Percentiles rank a stretch among this genome's conserved stretches.
These are phyloP conservation scores for Arachnomyces sp. DNA, from an alignment of 2,329 filamentous ascomycete genomes.

Conservation along the genomic window DNA sequence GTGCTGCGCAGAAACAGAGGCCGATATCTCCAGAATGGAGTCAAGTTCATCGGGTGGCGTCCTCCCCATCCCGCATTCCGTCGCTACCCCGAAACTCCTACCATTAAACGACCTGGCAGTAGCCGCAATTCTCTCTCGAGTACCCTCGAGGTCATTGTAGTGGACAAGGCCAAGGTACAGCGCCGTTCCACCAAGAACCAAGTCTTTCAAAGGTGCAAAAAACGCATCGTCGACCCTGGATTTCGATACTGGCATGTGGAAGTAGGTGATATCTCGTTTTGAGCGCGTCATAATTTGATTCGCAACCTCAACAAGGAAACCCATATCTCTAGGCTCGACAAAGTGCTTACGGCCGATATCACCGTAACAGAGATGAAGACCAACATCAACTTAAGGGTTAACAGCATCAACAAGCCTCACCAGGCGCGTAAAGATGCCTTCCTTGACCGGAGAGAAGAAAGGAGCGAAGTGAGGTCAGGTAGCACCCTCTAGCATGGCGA, in stretches of 20 bases:
- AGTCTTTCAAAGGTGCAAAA: constrained; percentile 29
- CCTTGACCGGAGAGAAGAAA: constrained; percentile 28
- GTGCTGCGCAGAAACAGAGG: too few relatives aligned
- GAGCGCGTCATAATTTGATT: constrained; percentile 23
- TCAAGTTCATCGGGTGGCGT: constrained; percentile 13
- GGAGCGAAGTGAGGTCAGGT: constrained; percentile 15
- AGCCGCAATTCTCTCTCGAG: constrained; percentile 28
- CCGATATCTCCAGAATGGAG: background rate
- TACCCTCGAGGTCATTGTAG: constrained; percentile 31
- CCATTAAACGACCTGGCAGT: constrained; percentile 17
- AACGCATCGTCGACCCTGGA: constrained; percentile 30
- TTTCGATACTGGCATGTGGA: constrained; percentile 41
- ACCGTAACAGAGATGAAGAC: constrained; percentile 44
- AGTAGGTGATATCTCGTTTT: constrained; percentile 28
- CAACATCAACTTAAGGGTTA: constrained; percentile 32
- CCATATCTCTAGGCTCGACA: constrained; percentile 34
- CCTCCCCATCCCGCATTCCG: constrained; percentile 25
- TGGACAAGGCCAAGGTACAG: constrained; percentile 38
- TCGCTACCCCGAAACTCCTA: constrained; percentile 30
- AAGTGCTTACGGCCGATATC: constrained; percentile 40
- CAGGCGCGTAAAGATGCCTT: constrained; percentile 29
- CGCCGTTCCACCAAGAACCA: constrained; percentile 25
- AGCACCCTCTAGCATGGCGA: constrained; percentile 19
- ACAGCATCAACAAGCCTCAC: constrained; percentile 24
- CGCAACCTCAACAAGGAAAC: constrained; percentile 30